phyloP scores from a whole-genome alignment of 257 asterid genomes.

The Jasminum sambac region DNA sequence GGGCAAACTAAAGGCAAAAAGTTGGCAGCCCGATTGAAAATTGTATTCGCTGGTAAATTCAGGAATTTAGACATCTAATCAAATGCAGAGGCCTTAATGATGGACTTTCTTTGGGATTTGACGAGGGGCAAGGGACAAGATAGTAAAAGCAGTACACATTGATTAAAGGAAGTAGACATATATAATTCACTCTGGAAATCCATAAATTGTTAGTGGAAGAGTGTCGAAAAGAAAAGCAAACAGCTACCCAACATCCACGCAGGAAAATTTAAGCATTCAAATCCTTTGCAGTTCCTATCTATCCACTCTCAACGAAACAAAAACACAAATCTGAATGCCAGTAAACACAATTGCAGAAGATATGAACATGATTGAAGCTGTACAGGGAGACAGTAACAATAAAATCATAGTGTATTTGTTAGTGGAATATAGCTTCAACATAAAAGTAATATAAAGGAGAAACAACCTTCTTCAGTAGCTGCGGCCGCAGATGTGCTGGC shows the following conservation, averaged over 20 bases:
- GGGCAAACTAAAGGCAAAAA: background rate
- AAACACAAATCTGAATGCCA: background rate
- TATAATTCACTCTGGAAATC: background rate
- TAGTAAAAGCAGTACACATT: background rate
- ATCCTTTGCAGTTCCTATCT: background rate
- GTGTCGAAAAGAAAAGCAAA: background rate
- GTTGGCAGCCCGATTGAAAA: background rate
- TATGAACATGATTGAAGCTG: background rate
- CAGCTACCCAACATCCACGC: background rate
- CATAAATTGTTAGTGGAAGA: background rate
- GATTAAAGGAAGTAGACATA: background rate
- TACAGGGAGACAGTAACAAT: background rate
- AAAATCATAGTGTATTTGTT: background rate
- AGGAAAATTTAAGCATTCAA: conserved; percentile 3
- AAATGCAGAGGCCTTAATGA: too few species aligned
- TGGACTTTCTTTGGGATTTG: background rate
- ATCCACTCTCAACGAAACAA: background rate
- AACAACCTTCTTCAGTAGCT: conserved; percentile 61
- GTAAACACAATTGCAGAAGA: background rate
- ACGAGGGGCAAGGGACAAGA: background rate
- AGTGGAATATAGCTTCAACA: background rate
- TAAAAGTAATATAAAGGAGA: background rate
- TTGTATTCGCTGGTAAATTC: background rate
- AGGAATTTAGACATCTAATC: too few species aligned
- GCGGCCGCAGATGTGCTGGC: conserved; percentile 82